Evolutionary conservation across 306 rosid genomes (phyloP), one percentile per base, ranked within the genome.

Genomic region (Echinosophora koreensis): DNA sequence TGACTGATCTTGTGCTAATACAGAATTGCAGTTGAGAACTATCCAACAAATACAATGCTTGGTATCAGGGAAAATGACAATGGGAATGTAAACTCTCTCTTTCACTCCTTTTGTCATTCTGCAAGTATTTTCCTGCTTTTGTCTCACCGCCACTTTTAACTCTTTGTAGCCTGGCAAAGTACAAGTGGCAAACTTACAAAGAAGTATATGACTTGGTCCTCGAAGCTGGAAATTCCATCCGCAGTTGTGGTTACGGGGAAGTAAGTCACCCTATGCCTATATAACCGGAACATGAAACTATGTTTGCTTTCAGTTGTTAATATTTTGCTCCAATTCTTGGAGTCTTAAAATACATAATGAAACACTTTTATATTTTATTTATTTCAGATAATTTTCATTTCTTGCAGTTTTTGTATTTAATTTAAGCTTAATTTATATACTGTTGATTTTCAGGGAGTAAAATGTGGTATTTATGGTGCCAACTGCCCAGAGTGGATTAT

Each of bases 381-480:
- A 27, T 34, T 17, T 5, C 11, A 4, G 5, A 55, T 18, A 6
- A 44, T 7, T 57, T 44, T 66, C 35, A 49, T 69, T 8, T 11
- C 37, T 5, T 35, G 80, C 16, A 55, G 49, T 74, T 50, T 80
- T 42, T 41, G 55, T 69, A 35, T 46, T 13, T 34, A 28, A 35
- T 46, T 13, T 28, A 35, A 30, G 66, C 44, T 77, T 46, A 69
- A 38, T 59, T 62, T 34, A 61, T 37, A 8, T 54, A 37, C 54
- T 73, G 50, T 73, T 58, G 70, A 66, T 57, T 69, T 86, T 46
- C 81, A 91, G 98, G 94, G 94, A 39, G 89, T 71, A 46, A 91
- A 87, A 81, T 94, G 98, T 71, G 98, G 98, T 56, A 90, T 94
- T 47, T 94, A 88, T 81, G 98, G 98, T 52, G 87, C 74, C 85